Conservation (phyloP, 306 rosid genomes). For the Herpetospermum pedunculosum region DNA sequence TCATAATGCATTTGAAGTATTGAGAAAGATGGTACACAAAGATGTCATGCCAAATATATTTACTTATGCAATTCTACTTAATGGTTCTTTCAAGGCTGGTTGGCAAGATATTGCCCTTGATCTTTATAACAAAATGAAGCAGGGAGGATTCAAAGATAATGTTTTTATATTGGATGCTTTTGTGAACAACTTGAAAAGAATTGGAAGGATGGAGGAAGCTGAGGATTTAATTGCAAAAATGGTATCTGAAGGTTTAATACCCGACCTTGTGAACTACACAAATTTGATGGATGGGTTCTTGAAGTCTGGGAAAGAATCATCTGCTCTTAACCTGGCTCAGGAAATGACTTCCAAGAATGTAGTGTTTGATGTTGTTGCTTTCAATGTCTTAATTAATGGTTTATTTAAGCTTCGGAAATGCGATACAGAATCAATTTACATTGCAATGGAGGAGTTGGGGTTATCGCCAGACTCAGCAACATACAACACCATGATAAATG, state of each 20-base stretch:
- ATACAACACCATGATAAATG: slow-evolving; percentile 57
- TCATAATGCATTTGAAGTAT: slow-evolving; percentile 39
- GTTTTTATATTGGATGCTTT: slow-evolving; percentile 54
- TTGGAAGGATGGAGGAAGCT: slow-evolving; percentile 57
- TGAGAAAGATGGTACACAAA: slow-evolving; percentile 42
- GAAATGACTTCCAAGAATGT: slow-evolving; percentile 56
- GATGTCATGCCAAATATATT: slow-evolving; percentile 53
- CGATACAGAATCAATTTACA: slow-evolving; percentile 49
- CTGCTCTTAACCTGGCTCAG: slow-evolving; percentile 52
- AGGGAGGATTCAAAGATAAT: slow-evolving; percentile 49
- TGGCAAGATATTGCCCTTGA: slow-evolving; percentile 45
- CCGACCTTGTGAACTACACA: slow-evolving; percentile 62
- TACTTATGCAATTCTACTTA: slow-evolving; percentile 53
- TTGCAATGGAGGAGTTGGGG: slow-evolving; percentile 57
- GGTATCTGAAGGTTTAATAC: slow-evolving; percentile 50
- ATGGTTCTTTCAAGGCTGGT: slow-evolving; percentile 53
- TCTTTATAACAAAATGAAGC: slow-evolving; percentile 60
- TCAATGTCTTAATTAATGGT: slow-evolving; percentile 69
- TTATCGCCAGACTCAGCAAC: slow-evolving; percentile 68
- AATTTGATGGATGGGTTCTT: slow-evolving; percentile 75
- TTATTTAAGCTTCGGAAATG: slow-evolving; percentile 59
- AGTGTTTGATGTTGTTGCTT: slow-evolving; percentile 66
- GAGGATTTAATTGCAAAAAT: slow-evolving; percentile 39
- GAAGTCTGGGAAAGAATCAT: slow-evolving; percentile 46
- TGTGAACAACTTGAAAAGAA: slow-evolving; percentile 61